Percentiles rank a stretch among this genome's conserved stretches.
phyloP scores from a whole-genome alignment of 1,139 yeast genomes.

The Yamadazyma membranifaciens region DNA sequence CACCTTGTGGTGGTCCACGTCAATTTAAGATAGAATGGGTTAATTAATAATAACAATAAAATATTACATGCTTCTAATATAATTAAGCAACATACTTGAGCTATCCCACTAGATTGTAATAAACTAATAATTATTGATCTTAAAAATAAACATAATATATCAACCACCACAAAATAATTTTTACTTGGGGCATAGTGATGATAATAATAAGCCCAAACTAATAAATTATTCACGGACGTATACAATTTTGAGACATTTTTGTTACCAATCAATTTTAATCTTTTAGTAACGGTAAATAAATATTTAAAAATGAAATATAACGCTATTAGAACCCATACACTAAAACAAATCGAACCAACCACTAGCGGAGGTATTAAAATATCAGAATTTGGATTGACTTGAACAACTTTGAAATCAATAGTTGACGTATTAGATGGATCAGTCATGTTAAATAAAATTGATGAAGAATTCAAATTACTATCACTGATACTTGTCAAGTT shows the following conservation, averaged over 20 bases:
- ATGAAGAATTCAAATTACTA: background rate
- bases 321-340: slow-evolving; percentile 31
- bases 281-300: slow-evolving; percentile 20
- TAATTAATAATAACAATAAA: slow-evolving; percentile 25
- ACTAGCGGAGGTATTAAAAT: slow-evolving; percentile 14
- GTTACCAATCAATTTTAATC: slow-evolving; percentile 17
- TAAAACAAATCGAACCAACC: slow-evolving; percentile 32
- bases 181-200: slow-evolving; percentile 43
- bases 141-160: slow-evolving; percentile 27
- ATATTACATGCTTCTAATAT: slow-evolving; percentile 34
- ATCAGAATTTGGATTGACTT: background rate
- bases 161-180: slow-evolving; percentile 37
- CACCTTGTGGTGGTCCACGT: slow-evolving; percentile 40
- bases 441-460: background rate
- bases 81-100: slow-evolving; percentile 43
- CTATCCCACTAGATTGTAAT: slow-evolving; percentile 41
- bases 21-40: slow-evolving; percentile 42
- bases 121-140: slow-evolving; percentile 44
- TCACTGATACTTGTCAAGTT: background rate
- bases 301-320: slow-evolving; percentile 33
- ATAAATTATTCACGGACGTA: slow-evolving; percentile 45
- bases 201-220: slow-evolving; percentile 48
- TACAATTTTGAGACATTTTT: slow-evolving; percentile 37
- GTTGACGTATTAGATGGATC: background rate
- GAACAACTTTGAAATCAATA: slow-evolving; percentile 3